Evolutionary conservation across 192 early-diverging fungal genomes (phyloP), one percentile per base, ranked within the genome.

Genomic region (Coemansia reversa): DNA sequence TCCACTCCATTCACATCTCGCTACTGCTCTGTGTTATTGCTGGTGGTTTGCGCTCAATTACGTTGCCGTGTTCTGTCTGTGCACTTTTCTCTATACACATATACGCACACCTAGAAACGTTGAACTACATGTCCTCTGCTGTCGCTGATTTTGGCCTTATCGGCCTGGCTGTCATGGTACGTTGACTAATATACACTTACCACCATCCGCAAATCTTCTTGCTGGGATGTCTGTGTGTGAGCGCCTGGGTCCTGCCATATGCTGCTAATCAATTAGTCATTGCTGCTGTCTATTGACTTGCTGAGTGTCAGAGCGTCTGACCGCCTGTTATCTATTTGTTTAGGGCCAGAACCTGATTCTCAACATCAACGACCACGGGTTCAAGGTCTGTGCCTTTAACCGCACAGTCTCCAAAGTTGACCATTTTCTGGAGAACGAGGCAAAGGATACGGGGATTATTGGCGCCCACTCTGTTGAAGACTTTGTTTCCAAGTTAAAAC

Each of bases 281-380:
- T 27, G 23, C 27, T 25, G 8, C 49, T 55, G 14, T 18, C 49
- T 35, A 33, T 22, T 20, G 4, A 23, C 39, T 5, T 24, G 23
- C 9, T 18, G 22, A 45, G n/a, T 22, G 9, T 35, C 33, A 22
- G 19, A 59, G 58, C 8, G 2, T 19, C 23, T 30, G 27, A 28
- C 32, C 18, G 30, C 48, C 29, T 51, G 12, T 18, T 30, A 3
- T 51, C 5, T 52, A 5, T 22, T 49, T 22, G 12, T 58, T 55
- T 76, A 96, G 94, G 96, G 96, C 69, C 96, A 98, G 80, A 98
- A 98, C 89, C 74, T 98, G 77, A 94, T 98, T 72, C 83, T 98
- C 55, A 98, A 98, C 88, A 93, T 98, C 90, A 91, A 95, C 77
- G 96, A 98, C 81, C 88, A 98, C 70, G 96, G 94, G 24, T 98